Conservation (phyloP, 768 basidiomycete genomes). For the Phaeotremella skinneri region DNA sequence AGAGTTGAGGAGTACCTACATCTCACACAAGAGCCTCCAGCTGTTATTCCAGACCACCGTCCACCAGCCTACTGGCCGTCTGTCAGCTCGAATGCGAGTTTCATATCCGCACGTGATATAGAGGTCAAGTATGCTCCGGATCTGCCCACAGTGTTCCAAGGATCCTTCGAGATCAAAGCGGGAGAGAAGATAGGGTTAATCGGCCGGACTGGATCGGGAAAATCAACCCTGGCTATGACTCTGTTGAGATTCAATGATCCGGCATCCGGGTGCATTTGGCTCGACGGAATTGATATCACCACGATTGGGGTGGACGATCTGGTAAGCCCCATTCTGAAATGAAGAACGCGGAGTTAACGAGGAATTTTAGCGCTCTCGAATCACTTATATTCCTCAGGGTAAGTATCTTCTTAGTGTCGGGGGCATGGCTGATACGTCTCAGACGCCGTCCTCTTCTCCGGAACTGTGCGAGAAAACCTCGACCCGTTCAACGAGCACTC, state of each 20-base stretch:
- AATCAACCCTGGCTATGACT: conserved; percentile 73
- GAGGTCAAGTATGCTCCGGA: conserved; percentile 80
- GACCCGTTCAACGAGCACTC: conserved; percentile 64
- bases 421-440: not conserved
- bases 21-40: conserved; percentile 80
- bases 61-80: conserved; percentile 94
- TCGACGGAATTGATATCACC: conserved; percentile 85
- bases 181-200: conserved; percentile 75
- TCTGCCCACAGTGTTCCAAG: conserved; percentile 73
- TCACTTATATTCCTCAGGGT: conserved; percentile 56
- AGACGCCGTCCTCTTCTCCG: conserved; percentile 62
- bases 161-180: conserved; percentile 68
- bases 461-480: conserved; percentile 57
- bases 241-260: conserved; percentile 83
- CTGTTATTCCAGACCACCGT: conserved; percentile 67
- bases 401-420: conserved; percentile 5
- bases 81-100: conserved; percentile 58
- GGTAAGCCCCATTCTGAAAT: conserved; percentile 13
- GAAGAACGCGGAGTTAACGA: conserved; percentile 3
- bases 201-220: conserved; percentile 65
- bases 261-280: conserved; percentile 66
- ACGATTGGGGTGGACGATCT: conserved; percentile 80
- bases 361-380: conserved; percentile 32
- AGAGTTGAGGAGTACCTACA: conserved; percentile 87
- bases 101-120: conserved; percentile 71